phyloP scores from a whole-genome alignment of 176 grass and related monocot species.

The Tuctoria greenei region DNA sequence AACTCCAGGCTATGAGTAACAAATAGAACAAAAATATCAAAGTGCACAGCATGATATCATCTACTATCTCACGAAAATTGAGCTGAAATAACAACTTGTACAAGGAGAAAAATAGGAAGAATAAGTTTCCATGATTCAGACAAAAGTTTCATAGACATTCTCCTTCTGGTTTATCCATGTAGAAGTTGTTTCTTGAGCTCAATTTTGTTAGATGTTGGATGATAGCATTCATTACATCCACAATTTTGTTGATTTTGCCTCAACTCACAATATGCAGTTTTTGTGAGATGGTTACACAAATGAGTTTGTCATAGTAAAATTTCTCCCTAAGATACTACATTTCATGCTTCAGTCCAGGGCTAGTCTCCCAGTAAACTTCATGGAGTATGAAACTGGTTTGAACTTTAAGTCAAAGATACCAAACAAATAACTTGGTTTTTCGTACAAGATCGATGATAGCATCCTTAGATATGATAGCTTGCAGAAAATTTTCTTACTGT shows the following conservation, averaged over 20 bases:
- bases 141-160: neutral
- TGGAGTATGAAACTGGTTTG: neutral
- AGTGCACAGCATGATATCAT: neutral
- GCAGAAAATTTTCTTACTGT: neutral
- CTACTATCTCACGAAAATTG: neutral
- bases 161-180: neutral
- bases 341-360: neutral
- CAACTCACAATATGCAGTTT: neutral
- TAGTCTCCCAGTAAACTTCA: neutral
- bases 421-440: slow-evolving; percentile 14
- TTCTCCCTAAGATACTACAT: neutral
- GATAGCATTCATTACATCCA: neutral
- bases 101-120: neutral
- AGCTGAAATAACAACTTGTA: neutral
- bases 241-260: neutral
- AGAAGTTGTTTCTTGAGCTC: neutral
- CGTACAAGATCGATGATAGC: neutral
- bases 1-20: neutral
- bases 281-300: neutral
- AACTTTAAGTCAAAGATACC: neutral
- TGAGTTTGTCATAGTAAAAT: neutral
- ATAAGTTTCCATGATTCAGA: neutral
- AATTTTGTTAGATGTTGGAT: neutral
- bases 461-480: neutral
- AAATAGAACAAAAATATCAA: neutral